Evolutionary conservation across 345 rosid species (phyloP), one percentile per base, ranked within the genome.

Genomic region (Gossypium raimondii): DNA sequence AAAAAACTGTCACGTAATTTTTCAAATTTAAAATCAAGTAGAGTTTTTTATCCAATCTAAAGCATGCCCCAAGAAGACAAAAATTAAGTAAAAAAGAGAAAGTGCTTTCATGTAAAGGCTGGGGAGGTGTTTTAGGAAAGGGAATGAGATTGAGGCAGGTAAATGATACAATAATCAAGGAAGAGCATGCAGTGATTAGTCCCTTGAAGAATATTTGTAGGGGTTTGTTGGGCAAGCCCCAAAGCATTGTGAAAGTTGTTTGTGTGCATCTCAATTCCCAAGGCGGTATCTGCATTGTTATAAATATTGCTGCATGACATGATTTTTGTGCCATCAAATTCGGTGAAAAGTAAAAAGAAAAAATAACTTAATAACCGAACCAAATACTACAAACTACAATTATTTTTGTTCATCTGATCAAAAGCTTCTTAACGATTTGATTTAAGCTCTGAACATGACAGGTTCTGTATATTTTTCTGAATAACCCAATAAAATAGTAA

Each of bases 161-260:
- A 34, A 34, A 34, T 34, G 41, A 34, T 34, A 34, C 41, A 34
- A 34, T 12, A 53, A 38, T 57, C 38, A 61, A 51, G 48, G 38
- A 18, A 43, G 34, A 53, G 61, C 47, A n/a, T 38, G 17, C 44
- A 64, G 66, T 44, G 48, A 62, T 62, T 61, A 64, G 43, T 25
- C 38, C 70, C 60, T 52, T 58, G 60, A 52, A 60, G 74, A 78
- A 78, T 70, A 52, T 70, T 69, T 69, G 18, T 17, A 67, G 63
- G 64, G 75, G 52, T 74, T 24, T 29, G 52, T 38, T 56, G 78
- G 61, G 22, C 9, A 61, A 62, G 2, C 64, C 58, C 50, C 62
- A 25, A 68, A 78, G 81, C 79, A 81, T 73, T 78, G 65, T 72
- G 69, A 73, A 82, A 86, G 79, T 75, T 71, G 48, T 67, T 75